These are phyloP conservation scores for Penicillium crustosum DNA, from an alignment of 2,329 filamentous ascomycete species.

Conservation along the genomic window DNA sequence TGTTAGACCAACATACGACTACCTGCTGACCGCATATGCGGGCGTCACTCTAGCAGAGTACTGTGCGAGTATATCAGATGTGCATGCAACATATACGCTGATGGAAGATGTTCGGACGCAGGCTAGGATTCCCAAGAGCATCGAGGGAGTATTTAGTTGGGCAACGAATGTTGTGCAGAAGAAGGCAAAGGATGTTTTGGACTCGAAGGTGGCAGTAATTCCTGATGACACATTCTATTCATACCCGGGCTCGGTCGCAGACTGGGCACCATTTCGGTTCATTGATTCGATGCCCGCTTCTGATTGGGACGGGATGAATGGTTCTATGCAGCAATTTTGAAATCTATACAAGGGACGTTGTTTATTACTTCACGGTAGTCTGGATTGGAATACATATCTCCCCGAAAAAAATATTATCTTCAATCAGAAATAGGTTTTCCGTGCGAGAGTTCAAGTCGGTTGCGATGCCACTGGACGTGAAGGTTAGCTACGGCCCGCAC, in stretches of 20 bases:
- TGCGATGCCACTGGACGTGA: constrained; percentile 23
- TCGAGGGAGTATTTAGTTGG: constrained; percentile 10
- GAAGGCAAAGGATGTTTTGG: constrained; percentile 6
- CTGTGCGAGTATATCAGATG: constrained; percentile 4
- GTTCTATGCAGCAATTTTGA: constrained; percentile 5
- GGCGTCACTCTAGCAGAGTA: constrained; percentile 10
- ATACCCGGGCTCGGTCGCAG: constrained; percentile 3
- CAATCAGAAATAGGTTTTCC: neutral
- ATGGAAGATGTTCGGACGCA: constrained; percentile 12
- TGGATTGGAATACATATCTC: neutral
- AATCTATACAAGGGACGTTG: neutral
- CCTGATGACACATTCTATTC: constrained; percentile 8
- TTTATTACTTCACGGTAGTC: neutral
- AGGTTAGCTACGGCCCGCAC: neutral
- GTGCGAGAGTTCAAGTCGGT: constrained; percentile 19
- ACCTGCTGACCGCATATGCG: constrained; percentile 10
- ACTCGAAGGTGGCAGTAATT: neutral
- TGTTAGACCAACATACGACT: constrained; percentile 9
- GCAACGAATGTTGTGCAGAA: constrained; percentile 11
- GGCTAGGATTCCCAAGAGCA: constrained; percentile 10
- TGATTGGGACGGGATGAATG: constrained; percentile 5
- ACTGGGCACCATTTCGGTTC: constrained; percentile 13
- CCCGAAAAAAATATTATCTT: neutral
- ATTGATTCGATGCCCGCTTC: constrained; percentile 10
- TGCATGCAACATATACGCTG: constrained; percentile 11